Evolutionary conservation across 164 flowering plant species (phyloP).

Genomic region (Umbilicus rupestris): DNA sequence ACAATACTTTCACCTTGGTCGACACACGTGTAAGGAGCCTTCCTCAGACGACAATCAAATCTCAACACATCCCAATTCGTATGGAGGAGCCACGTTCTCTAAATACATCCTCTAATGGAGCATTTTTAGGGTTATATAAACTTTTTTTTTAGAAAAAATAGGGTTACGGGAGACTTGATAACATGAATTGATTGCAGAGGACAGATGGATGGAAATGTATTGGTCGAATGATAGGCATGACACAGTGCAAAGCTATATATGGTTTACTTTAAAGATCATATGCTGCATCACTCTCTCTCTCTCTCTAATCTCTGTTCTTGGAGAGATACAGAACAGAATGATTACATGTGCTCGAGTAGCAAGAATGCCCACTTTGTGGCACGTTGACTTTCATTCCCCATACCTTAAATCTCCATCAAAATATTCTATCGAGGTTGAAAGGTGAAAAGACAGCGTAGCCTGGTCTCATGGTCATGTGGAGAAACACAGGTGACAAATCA

Average conservation of each 20-base stretch:
- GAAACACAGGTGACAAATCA: too few relatives aligned
- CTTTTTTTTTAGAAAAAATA: too few relatives aligned
- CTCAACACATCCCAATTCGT: neutral
- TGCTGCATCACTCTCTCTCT: neutral
- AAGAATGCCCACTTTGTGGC: neutral
- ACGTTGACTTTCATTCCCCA: neutral
- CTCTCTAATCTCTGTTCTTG: neutral
- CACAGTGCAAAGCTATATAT: neutral
- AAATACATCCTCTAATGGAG: neutral
- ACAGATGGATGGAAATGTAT: conserved; percentile 1
- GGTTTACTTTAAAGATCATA: neutral
- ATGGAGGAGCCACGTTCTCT: neutral
- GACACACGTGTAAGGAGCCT: too few relatives aligned
- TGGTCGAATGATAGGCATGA: neutral
- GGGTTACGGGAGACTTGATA: too few relatives aligned
- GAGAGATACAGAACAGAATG: neutral
- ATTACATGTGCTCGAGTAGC: neutral
- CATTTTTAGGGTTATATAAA: too few relatives aligned
- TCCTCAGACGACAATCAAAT: neutral
- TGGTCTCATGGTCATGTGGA: too few relatives aligned
- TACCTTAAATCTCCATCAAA: neutral
- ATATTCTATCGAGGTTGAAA: neutral
- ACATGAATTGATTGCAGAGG: neutral
- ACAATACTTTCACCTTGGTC: too few relatives aligned
- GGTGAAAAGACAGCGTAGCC: too few relatives aligned